Conservation (phyloP, 352 stramenopile genomes). For the Phytopythium delawarense region DNA sequence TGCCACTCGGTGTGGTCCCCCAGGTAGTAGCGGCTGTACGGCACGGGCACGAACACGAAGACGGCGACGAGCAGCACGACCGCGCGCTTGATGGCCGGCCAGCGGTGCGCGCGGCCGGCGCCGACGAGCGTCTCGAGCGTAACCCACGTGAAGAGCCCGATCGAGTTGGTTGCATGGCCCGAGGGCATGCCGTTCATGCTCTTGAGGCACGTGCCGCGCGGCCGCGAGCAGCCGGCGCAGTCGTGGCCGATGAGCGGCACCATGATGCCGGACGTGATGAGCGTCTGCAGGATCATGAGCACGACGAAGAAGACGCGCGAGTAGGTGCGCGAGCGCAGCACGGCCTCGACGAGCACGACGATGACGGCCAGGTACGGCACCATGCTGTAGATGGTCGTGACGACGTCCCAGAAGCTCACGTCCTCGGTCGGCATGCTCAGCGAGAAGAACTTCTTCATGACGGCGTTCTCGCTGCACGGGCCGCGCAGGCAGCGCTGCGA, state of each 20-base stretch:
- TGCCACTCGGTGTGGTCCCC: conserved; percentile 41
- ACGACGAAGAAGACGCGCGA: conserved; percentile 33
- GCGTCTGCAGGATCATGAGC: conserved; percentile 30
- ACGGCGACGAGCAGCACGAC: conserved; percentile 13
- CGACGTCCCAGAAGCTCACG: conserved; percentile 37
- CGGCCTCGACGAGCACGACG: conserved; percentile 27
- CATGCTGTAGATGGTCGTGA: conserved; percentile 41
- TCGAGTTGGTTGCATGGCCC: conserved; percentile 42
- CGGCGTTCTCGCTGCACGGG: conserved; percentile 26
- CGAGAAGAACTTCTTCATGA: conserved; percentile 49
- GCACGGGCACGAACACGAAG: conserved; percentile 29
- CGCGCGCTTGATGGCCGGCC: conserved; percentile 14
- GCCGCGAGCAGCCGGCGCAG: conserved; percentile 33
- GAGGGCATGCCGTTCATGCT: conserved; percentile 37
- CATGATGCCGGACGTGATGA: conserved; percentile 37
- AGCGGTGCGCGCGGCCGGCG: conserved; percentile 17
- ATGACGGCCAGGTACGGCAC: conserved; percentile 41
- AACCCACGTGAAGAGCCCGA: conserved; percentile 34
- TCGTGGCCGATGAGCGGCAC: conserved; percentile 24
- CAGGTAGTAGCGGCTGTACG: conserved; percentile 44
- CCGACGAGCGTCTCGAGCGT: conserved; percentile 30
- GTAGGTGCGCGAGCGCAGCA: conserved; percentile 31
- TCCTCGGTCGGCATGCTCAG: conserved; percentile 36
- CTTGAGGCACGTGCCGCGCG: conserved; percentile 30
- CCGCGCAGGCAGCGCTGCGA: conserved; percentile 40